Conservation (phyloP, 1,139 yeast genomes). For the Diutina sp. region DNA sequence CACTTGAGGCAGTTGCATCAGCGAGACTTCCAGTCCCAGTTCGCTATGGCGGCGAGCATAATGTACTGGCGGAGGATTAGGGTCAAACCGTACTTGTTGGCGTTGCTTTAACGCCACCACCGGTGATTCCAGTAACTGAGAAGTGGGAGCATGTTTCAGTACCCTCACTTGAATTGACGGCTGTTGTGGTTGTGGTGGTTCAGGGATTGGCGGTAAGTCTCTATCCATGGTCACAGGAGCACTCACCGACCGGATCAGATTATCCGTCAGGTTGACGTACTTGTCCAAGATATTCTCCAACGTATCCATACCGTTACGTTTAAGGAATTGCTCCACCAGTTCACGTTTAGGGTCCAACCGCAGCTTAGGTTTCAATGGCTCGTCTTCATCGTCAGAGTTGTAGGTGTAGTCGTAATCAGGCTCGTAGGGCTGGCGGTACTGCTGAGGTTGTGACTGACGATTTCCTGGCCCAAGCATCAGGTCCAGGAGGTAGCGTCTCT, state of each 20-base stretch:
- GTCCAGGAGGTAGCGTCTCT: neutral
- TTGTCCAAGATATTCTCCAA: neutral
- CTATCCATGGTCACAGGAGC: neutral
- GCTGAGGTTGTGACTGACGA: neutral
- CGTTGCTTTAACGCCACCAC: neutral
- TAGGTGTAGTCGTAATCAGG: neutral
- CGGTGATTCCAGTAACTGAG: neutral
- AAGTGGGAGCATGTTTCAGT: neutral
- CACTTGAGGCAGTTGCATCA: neutral
- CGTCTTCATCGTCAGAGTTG: neutral
- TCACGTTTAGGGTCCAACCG: neutral
- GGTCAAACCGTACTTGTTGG: slow-evolving; percentile 1
- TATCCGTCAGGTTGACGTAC: neutral
- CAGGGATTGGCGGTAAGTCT: neutral
- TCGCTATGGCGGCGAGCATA: neutral
- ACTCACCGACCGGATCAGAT: neutral
- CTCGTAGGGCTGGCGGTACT: neutral
- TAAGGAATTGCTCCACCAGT: neutral
- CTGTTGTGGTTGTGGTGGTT: neutral
- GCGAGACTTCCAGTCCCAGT: neutral
- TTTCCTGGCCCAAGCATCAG: neutral
- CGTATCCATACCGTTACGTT: neutral
- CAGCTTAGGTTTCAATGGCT: neutral
- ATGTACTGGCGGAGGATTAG: slow-evolving; percentile 1
- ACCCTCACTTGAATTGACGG: neutral